Evolutionary conservation across 371 early-diverging fungal genomes (phyloP), one percentile per base, ranked within the genome.

Genomic region (Mucor mucedo): DNA sequence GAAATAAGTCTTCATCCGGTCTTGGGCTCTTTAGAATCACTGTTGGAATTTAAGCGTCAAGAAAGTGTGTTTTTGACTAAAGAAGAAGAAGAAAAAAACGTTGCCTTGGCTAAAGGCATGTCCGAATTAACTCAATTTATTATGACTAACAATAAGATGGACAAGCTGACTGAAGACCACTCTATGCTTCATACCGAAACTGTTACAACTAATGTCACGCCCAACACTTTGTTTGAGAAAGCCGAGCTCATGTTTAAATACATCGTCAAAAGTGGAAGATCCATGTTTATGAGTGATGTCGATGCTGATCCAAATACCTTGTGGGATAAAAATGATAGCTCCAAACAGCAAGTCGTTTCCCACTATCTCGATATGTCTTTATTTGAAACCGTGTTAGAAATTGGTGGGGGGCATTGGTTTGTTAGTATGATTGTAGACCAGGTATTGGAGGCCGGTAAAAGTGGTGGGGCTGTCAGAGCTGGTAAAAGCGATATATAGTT

Each of bases 381-480:
- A 69, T 82, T 79, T 61, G 75, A 78, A 49, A 70, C 75, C 6
- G 80, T 78, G 3, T 48, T 82, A 41, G 71, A 76, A 21, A 69
- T 79, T 48, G 83, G 83, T 28, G 83, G 83, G 0, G 63, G 70
- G 4, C 76, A 76, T 47, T 78, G 80, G 78, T 82, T 82, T 66
- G 67, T 79, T 4, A 56, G 57, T 32, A 78, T 79, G 77, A 79
- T 82, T 41, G 77, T 77, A 2, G 72, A 73, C 35, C 72, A 79
- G 62, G 80, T 82, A 0, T 57, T 82, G 38, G 78, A 76, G 55
- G 80, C 83, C 5, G 80, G 83, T 9, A 76, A 76, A 65, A 71
- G 73, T 44, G 83, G 83, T 39, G 83, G 83, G 10, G 83, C 83
- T 13, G 78, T 79, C 8, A 67, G 83, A 61, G 83, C 83, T 61